Base-by-base conservation (phyloP, 2,329 filamentous ascomycete species). In the Zasmidium citrigriseum region DNA sequence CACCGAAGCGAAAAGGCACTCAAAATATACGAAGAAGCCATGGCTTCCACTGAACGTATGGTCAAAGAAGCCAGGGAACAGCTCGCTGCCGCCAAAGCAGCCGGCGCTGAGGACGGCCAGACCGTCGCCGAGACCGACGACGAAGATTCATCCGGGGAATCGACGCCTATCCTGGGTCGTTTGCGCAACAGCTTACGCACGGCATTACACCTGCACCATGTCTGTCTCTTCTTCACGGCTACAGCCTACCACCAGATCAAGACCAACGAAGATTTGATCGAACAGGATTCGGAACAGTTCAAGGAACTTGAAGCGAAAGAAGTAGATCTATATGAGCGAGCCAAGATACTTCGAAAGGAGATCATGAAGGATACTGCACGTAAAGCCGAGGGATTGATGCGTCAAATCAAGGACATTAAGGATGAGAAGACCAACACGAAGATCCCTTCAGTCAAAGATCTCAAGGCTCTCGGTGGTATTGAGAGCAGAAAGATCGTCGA, bases 171-270 rank as follows among this genome's bases (percentile, higher is more conserved):
- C 7, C 58, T 71, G 3, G 59, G 70, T 21, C 52, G 66, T 25
- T 55, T 70, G 51, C 85, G 87, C 29, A 84, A 87, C 54, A 83
- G 86, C 46, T 78, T 97, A 21, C 87, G 91, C 10, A 82, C 80
- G 20, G 87, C 90, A 2, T 78, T 96, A 18, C 91, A 96, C 70
- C 75, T 96, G 46, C 83, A 93, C 60, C 93, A 97, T 71, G 86
- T 88, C 64, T 91, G 89, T 25, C 81, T 86, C 0, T 97, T 97
- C 76, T 96, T 96, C 70, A 88, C 88, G 23, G 91, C 88, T 14
- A 96, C 92, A 65, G 89, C 87, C 0, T 87, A 88, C 65, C 97
- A 87, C 69, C 91, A 96, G 69, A 89, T 96, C 61, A 95, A 93
- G 69, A 84, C 85, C 0, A 85, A 93, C 56, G 73, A 83, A 46